Evolutionary conservation across 2,329 filamentous ascomycete genomes (phyloP), one percentile per base, ranked within the genome.

Genomic region (Aspergillus ochraceus): DNA sequence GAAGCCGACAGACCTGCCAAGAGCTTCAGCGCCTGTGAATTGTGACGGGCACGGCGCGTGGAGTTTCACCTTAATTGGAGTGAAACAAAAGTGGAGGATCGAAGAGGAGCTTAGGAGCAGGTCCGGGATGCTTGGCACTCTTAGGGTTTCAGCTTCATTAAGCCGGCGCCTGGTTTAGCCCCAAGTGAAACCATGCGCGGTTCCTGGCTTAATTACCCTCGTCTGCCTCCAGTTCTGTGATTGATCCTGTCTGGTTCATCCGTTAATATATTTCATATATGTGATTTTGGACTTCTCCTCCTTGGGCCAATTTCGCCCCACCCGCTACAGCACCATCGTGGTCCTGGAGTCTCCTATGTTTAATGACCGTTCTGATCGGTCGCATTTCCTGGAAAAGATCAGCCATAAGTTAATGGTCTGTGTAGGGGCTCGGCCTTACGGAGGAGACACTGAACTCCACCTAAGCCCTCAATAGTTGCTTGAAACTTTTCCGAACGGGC

Each of bases 81-180:
- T 63, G 61, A 63, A 65, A 65, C 58, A 61, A 47, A 22, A 53
- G 60, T 62, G 60, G 60, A 65, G 55, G 51, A 22, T 39, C 42
- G 12, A 39, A 20, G 32, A 53, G 51, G 24, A 42, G 42, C 55
- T 60, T 58, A 55, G 55, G 56, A 50, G 45, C 55, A 55, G 42
- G 32, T 36, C 22, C 36, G 55, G 58, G 54, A 59, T 60, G 58
- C 54, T 63, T 60, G 64, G 66, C 61, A 58, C 57, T 55, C 26
- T 55, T 52, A 47, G 50, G 60, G 66, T 67, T 68, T 68, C 65
- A 67, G 49, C 59, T 68, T 67, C 65, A 68, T 67, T 68, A 64
- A 60, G 24, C 22, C 29, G 26, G 19, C 30, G 22, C 22, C 46
- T 45, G 39, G 11, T 49, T 53, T 50, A 49, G 45, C 47, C 30